These are phyloP conservation scores for Pugionium cornutum DNA, from an alignment of 345 rosid genomes.

Conservation along the genomic window DNA sequence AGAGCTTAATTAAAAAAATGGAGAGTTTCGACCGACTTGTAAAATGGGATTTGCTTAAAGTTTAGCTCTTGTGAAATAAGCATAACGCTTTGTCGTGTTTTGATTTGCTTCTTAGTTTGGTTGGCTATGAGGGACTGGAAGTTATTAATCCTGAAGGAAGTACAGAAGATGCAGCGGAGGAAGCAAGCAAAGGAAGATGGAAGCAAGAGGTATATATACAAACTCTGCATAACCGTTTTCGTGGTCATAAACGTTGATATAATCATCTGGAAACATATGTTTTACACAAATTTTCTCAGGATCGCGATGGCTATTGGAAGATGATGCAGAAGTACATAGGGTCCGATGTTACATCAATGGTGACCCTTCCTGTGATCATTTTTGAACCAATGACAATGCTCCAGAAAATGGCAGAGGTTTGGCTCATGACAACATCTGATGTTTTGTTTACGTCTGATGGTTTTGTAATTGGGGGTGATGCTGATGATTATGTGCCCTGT, in stretches of 20 bases:
- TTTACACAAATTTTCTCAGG: slow-evolving; percentile 48
- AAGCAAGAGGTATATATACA: slow-evolving; percentile 63
- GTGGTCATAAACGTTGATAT: not conserved
- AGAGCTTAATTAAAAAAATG: slow-evolving; percentile 3
- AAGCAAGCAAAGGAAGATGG: slow-evolving; percentile 96
- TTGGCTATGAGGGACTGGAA: slow-evolving; percentile 90
- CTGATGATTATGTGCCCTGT: slow-evolving; percentile 24
- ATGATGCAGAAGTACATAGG: slow-evolving; percentile 98
- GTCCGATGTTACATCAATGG: slow-evolving; percentile 93
- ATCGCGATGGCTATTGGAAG: slow-evolving; percentile 92
- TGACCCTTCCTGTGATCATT: slow-evolving; percentile 91
- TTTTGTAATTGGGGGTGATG: slow-evolving; percentile 9
- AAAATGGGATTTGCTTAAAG: slow-evolving; percentile 6
- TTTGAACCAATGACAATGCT: slow-evolving; percentile 94
- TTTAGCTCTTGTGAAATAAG: slow-evolving; percentile 18
- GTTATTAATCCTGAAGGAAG: slow-evolving; percentile 97
- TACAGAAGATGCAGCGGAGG: slow-evolving; percentile 92
- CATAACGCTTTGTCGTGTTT: slow-evolving; percentile 1
- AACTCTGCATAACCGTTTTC: not conserved
- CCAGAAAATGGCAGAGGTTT: slow-evolving; percentile 99
- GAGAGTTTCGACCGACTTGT: slow-evolving; percentile 6
- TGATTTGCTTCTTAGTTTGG: slow-evolving; percentile 47
- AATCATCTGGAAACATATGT: slow-evolving; percentile 20
- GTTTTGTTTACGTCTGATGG: slow-evolving; percentile 11
- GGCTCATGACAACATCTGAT: slow-evolving; percentile 24